phyloP scores from a whole-genome alignment of 2,329 filamentous ascomycete genomes.

The Hypoxylon rubiginosum region DNA sequence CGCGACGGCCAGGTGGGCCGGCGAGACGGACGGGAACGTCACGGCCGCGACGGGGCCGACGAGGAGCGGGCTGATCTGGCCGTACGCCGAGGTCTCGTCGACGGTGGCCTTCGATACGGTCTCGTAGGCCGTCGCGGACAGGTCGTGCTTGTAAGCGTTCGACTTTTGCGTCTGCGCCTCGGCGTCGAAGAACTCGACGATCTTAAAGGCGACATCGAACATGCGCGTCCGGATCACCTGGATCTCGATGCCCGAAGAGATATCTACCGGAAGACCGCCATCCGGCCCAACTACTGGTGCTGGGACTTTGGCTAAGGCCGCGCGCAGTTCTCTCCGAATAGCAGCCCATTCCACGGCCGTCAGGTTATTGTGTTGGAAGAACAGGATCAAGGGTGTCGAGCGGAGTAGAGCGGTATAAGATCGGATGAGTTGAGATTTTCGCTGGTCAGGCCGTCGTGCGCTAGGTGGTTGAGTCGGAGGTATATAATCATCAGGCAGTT shows the following conservation, averaged over 20 bases:
- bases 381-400: constrained; percentile 84
- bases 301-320: constrained; percentile 60
- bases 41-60: constrained; percentile 85
- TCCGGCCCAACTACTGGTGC: constrained; percentile 52
- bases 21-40: constrained; percentile 85
- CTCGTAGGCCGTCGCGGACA: constrained; percentile 67
- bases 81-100: constrained; percentile 60
- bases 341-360: constrained; percentile 80
- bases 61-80: constrained; percentile 79
- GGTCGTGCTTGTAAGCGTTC: constrained; percentile 64
- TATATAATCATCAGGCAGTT: constrained; percentile 62
- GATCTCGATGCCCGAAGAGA: constrained; percentile 76
- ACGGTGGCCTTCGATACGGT: constrained; percentile 56
- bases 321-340: constrained; percentile 76
- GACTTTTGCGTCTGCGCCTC: constrained; percentile 55
- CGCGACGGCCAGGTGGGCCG: constrained; percentile 84
- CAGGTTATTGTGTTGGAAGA: constrained; percentile 81
- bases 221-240: constrained; percentile 92
- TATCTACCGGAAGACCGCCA: constrained; percentile 58
- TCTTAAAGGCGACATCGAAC: constrained; percentile 84
- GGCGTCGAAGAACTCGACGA: constrained; percentile 85
- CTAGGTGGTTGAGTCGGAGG: constrained; percentile 87
- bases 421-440: constrained; percentile 89
- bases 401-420: constrained; percentile 90
- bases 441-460: constrained; percentile 85